A percentile compares a stretch with the other conserved stretches of the same genome.
These are phyloP conservation scores for Alternaria triticimaculans DNA, from an alignment of 2,329 filamentous ascomycete species.

Conservation along the genomic window DNA sequence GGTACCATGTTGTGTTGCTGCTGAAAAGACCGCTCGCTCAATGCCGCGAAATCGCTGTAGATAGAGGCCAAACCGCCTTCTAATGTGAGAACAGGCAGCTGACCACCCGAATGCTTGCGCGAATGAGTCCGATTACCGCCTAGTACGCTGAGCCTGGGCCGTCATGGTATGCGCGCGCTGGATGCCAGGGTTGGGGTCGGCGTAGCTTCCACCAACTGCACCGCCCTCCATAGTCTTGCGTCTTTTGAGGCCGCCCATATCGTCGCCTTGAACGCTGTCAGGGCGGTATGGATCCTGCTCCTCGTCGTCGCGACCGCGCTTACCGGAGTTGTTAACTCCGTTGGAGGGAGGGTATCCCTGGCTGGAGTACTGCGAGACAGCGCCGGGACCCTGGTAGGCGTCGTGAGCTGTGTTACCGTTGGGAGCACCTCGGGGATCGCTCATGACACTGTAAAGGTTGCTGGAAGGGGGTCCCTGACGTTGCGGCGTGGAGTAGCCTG, in stretches of 20 bases:
- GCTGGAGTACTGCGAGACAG: constrained; percentile 64
- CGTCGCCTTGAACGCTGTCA: constrained; percentile 60
- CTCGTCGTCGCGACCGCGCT: constrained; percentile 70
- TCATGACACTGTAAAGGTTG: constrained; percentile 89
- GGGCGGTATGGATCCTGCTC: constrained; percentile 71
- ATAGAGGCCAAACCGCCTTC: constrained; percentile 28
- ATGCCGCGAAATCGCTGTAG: constrained; percentile 26
- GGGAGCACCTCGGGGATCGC: constrained; percentile 71
- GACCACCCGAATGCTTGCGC: constrained; percentile 25
- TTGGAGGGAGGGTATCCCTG: constrained; percentile 67
- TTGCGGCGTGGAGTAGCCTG: constrained; percentile 80
- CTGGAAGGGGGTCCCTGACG: constrained; percentile 72
- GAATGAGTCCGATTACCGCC: constrained; percentile 32
- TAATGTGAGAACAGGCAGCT: constrained; percentile 32
- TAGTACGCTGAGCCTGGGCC: constrained; percentile 37
- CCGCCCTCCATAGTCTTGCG: constrained; percentile 72
- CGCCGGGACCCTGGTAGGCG: constrained; percentile 71
- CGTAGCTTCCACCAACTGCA: constrained; percentile 42
- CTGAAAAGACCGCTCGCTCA: constrained; percentile 25
- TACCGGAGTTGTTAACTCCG: constrained; percentile 63
- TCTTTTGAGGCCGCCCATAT: constrained; percentile 73
- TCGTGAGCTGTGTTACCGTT: constrained; percentile 73
- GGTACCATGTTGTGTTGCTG: constrained; percentile 18
- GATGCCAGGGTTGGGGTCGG: constrained; percentile 40
- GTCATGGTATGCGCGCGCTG: constrained; percentile 43